Conservation (phyloP, 306 rosid species). For the Rosa multiflora region DNA sequence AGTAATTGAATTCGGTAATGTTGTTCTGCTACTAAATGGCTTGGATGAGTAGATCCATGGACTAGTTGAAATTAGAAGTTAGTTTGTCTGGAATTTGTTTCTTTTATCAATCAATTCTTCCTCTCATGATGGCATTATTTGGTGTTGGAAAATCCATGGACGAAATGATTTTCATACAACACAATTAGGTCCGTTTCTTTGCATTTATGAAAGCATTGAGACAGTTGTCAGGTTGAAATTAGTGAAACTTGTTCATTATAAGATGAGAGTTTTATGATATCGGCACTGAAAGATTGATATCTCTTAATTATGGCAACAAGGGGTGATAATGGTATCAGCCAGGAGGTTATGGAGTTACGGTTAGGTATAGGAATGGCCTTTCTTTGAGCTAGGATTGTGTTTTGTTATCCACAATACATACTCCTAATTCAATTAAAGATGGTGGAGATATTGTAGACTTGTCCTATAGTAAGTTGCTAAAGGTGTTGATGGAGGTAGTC, state of each 20-base stretch:
- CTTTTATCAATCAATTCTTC: not conserved
- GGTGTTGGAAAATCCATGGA: not conserved
- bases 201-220: not conserved
- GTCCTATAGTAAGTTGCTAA: too few species aligned
- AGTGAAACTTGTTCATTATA: not conserved
- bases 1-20: not conserved
- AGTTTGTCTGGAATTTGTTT: not conserved
- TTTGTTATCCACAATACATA: too few species aligned
- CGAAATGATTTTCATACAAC: not conserved
- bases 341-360: not conserved
- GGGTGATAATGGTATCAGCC: not conserved
- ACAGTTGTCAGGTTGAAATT: not conserved
- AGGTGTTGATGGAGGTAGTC: too few species aligned
- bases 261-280: not conserved
- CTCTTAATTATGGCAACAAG: not conserved
- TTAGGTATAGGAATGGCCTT: not conserved
- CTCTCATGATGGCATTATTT: not conserved
- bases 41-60: not conserved
- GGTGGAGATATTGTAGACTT: too few species aligned
- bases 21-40: not conserved
- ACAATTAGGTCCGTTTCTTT: not conserved
- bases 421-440: too few species aligned
- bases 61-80: not conserved
- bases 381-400: not conserved
- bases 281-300: not conserved